Conservation (phyloP, 2,329 filamentous ascomycete species). For the Aspergillus caelatus region DNA sequence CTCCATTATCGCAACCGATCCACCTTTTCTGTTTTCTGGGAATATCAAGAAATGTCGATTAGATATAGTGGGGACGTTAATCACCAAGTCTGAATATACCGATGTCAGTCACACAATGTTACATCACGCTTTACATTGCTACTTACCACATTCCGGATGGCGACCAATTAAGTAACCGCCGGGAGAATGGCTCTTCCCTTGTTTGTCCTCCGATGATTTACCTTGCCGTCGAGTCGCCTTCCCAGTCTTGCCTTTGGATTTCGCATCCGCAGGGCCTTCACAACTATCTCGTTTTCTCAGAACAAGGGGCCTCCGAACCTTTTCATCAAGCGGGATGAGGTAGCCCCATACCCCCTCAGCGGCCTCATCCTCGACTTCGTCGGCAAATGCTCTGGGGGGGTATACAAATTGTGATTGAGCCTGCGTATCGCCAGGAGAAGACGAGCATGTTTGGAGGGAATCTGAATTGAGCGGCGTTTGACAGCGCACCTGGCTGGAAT, state of each 20-base stretch:
- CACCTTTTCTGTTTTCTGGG: constrained; percentile 60
- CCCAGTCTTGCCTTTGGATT: constrained; percentile 38
- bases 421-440: constrained; percentile 76
- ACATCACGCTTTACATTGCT: not conserved
- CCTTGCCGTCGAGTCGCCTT: constrained; percentile 51
- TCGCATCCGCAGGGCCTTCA: constrained; percentile 51
- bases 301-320: constrained; percentile 70
- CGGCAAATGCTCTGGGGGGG: constrained; percentile 70
- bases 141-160: constrained; percentile 89
- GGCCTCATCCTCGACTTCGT: constrained; percentile 83
- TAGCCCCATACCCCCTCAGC: constrained; percentile 95
- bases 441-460: constrained; percentile 51
- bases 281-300: constrained; percentile 75
- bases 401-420: constrained; percentile 79
- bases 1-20: constrained; percentile 74
- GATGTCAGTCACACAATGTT: not conserved
- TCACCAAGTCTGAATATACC: constrained; percentile 62
- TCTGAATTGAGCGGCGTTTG: constrained; percentile 46
- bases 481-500: constrained; percentile 56
- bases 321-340: constrained; percentile 76
- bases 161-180: constrained; percentile 89
- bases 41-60: constrained; percentile 68
- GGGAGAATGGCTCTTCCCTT: constrained; percentile 60
- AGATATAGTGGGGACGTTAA: constrained; percentile 79
- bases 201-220: constrained; percentile 62